A percentile compares a stretch with the other conserved stretches of the same genome.
These are phyloP conservation scores for Xylariaceae sp. DNA, from an alignment of 2,329 filamentous ascomycete genomes.

Conservation along the genomic window DNA sequence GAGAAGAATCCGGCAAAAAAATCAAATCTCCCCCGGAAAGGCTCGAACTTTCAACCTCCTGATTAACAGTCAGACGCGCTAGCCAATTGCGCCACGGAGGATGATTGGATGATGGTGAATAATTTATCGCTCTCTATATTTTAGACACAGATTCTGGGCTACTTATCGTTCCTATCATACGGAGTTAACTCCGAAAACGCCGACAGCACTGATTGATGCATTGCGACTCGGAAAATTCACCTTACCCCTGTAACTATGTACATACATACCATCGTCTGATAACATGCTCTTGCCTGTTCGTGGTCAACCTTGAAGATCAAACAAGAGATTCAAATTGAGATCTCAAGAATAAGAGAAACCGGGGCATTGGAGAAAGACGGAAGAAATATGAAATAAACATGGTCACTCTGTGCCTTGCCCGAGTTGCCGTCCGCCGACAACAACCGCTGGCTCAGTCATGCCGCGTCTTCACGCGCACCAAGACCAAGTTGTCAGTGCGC, in stretches of 20 bases:
- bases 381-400: conserved; percentile 16
- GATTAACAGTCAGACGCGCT: conserved; percentile 57
- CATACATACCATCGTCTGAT: conserved; percentile 6
- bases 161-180: too few species aligned
- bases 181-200: conserved; percentile 8
- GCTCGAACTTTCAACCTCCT: conserved; percentile 17
- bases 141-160: too few species aligned
- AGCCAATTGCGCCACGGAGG: conserved; percentile 49
- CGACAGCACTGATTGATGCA: not conserved
- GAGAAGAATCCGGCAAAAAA: too few species aligned
- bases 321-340: too few species aligned
- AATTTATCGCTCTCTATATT: too few species aligned
- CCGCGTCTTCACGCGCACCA: conserved; percentile 24
- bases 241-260: not conserved
- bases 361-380: conserved; percentile 5
- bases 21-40: conserved; percentile 16
- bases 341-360: too few species aligned
- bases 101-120: too few species aligned
- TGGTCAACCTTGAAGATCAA: not conserved
- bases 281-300: conserved; percentile 8
- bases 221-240: not conserved
- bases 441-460: conserved; percentile 12
- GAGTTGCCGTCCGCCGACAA: conserved; percentile 20
- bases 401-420: conserved; percentile 22
- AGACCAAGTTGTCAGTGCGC: conserved; percentile 26